These are phyloP conservation scores for Solanum ossicruentum DNA, from an alignment of 257 asterid genomes.

Conservation along the genomic window DNA sequence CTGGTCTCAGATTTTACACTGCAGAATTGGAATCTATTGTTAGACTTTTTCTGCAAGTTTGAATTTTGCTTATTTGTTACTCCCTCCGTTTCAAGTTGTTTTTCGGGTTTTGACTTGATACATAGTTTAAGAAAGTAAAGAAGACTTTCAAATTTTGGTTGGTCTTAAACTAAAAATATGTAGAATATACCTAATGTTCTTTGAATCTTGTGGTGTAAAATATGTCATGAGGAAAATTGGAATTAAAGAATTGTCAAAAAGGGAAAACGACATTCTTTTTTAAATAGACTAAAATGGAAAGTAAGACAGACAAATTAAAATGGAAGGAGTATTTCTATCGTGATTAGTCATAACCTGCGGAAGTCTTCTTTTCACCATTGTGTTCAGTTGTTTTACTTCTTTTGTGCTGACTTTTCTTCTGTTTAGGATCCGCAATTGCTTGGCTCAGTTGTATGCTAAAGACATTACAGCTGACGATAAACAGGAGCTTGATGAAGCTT, in stretches of 20 bases:
- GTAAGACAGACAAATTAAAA: too few relatives aligned
- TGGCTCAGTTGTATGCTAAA: constrained; percentile 35
- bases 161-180: too few relatives aligned
- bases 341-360: not conserved
- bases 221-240: too few relatives aligned
- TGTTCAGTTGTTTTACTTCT: not conserved
- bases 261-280: too few relatives aligned
- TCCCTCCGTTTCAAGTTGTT: too few relatives aligned
- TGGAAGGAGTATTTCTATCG: not conserved
- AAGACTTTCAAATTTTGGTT: too few relatives aligned
- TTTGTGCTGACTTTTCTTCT: not conserved
- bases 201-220: too few relatives aligned
- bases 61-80: not conserved
- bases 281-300: too few relatives aligned
- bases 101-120: too few relatives aligned
- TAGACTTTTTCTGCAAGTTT: not conserved
- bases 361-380: not conserved
- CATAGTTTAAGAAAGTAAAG: too few relatives aligned
- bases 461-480: constrained; percentile 42
- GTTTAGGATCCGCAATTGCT: constrained; percentile 30
- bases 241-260: too few relatives aligned
- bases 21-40: not conserved
- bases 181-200: too few relatives aligned
- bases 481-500: constrained; percentile 40
- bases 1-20: not conserved